A percentile compares a stretch with the other conserved stretches of the same genome.
Evolutionary conservation across 768 basidiomycete genomes (phyloP).

Genomic region (Psilocybe tampanensis): DNA sequence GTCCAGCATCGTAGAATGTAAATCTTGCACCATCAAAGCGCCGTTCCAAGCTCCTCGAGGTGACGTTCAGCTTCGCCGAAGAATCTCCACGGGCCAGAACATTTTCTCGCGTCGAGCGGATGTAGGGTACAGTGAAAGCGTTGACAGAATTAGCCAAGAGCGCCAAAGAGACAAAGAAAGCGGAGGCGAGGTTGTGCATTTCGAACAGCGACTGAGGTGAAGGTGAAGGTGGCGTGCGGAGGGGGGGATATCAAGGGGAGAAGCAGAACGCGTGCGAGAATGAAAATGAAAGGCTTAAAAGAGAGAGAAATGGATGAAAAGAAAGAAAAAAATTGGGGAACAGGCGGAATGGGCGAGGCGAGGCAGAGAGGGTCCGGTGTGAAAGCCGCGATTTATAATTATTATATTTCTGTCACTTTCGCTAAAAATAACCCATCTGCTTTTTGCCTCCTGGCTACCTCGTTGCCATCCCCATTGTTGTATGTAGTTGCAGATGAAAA

Average conservation of each 20-base stretch:
- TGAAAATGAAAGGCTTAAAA: slow-evolving; percentile 16
- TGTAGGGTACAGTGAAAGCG: slow-evolving; percentile 6
- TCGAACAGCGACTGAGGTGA: neutral
- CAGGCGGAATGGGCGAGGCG: slow-evolving; percentile 21
- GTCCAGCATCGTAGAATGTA: slow-evolving; percentile 53
- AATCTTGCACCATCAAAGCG: slow-evolving; percentile 45
- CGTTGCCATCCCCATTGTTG: neutral
- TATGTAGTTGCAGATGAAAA: neutral
- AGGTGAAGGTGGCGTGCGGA: too few relatives aligned
- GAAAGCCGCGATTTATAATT: slow-evolving; percentile 4
- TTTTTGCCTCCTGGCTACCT: neutral
- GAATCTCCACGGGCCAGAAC: slow-evolving; percentile 2
- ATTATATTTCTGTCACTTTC: neutral
- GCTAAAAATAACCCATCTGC: neutral
- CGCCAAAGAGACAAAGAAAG: slow-evolving; percentile 13
- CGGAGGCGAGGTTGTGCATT: slow-evolving; percentile 11
- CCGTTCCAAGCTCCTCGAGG: slow-evolving; percentile 32
- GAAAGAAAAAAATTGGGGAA: slow-evolving; percentile 9
- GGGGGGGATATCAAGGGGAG: neutral
- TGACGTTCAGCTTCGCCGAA: slow-evolving; percentile 15
- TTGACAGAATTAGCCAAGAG: slow-evolving; percentile 7
- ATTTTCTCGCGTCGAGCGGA: slow-evolving; percentile 1
- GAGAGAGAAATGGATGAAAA: neutral
- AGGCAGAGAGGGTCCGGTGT: slow-evolving; percentile 1
- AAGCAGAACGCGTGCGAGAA: neutral